Conservation (phyloP, 2,329 filamentous ascomycete species). For the Diaporthe velutina region DNA sequence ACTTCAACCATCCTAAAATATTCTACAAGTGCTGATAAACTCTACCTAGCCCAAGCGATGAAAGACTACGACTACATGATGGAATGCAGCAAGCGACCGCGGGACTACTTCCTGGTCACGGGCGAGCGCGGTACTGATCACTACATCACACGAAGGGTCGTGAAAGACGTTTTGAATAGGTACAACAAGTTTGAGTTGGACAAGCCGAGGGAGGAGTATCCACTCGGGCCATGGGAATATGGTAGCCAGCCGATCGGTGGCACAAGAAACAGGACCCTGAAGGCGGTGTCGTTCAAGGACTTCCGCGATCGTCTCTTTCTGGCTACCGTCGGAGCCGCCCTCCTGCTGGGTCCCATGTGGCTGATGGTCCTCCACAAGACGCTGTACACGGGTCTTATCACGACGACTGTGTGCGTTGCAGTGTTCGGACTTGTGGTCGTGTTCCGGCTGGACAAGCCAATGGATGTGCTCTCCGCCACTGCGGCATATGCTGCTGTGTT, state of each 20-base stretch:
- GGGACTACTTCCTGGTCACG: background rate
- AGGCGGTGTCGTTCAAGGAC: background rate
- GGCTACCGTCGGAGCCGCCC: background rate
- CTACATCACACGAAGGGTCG: background rate
- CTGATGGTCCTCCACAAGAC: conserved; percentile 21
- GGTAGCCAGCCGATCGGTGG: background rate
- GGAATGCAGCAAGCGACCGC: background rate
- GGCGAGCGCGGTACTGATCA: background rate
- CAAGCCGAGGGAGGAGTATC: background rate
- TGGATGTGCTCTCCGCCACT: conserved; percentile 13
- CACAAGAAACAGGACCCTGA: background rate
- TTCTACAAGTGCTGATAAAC: background rate
- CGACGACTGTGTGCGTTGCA: conserved; percentile 22
- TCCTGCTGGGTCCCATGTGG: conserved; percentile 24
- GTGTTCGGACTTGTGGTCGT: background rate
- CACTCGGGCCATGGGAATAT: background rate
- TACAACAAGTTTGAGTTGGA: background rate
- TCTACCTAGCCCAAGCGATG: background rate
- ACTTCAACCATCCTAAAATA: background rate
- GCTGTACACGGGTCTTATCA: conserved; percentile 13
- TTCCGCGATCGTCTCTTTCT: background rate
- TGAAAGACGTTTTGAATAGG: background rate
- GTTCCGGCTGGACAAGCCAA: background rate
- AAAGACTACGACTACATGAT: conserved; percentile 27
- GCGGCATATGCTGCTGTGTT: conserved; percentile 26